Evolutionary conservation across 352 stramenopile genomes (phyloP), one percentile per base, ranked within the genome.

Genomic region (Halophytophthora polymorphica): DNA sequence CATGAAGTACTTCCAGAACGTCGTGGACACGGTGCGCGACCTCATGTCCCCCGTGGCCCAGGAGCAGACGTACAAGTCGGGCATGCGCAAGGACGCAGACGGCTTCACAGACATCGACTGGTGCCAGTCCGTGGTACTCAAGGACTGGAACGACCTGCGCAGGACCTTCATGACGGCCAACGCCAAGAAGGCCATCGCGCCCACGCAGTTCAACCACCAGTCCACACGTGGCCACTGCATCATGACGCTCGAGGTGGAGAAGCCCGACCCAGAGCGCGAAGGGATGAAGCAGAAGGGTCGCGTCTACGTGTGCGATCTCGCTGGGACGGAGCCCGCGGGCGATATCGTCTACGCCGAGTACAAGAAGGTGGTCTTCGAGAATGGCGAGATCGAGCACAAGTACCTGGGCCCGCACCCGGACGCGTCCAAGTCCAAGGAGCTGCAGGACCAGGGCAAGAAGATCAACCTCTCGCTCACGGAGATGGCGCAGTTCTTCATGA

Each of bases 1-100:
- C 23, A 98, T 98, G 92, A 98, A 98, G 72, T 98, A 98, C 64
- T 98, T 98, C 61, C 93, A 98, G 60, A 98, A 98, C 62, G 93
- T 98, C 34, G 93, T 98, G 7, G 92, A 98, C 66, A 98, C 87
- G 3, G 90, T 98, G 38, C 85, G 92, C 25, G 93, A 98, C 65
- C 79, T 98, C 53, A 96, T 98, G 88, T 96, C 85, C 6, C 90
- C 93, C 2, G 75, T 97, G 42, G 90, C 82, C 2, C 84, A 97
- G 55, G 93, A 98, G 48, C 88, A 97, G 64, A 79, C 94, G 56
- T 98, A 98, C 83, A 98, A 98, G 50, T 90, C 83, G 14, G 92
- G 93, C 28, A 98, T 98, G 92, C 75, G 77, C 34, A 98, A 98
- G 58, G 93, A 98, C 58, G 51, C 74, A 18, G 90, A 98, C 53